phyloP scores from a whole-genome alignment of 2,329 filamentous ascomycete species.

The Reticulascus tulasneorum region DNA sequence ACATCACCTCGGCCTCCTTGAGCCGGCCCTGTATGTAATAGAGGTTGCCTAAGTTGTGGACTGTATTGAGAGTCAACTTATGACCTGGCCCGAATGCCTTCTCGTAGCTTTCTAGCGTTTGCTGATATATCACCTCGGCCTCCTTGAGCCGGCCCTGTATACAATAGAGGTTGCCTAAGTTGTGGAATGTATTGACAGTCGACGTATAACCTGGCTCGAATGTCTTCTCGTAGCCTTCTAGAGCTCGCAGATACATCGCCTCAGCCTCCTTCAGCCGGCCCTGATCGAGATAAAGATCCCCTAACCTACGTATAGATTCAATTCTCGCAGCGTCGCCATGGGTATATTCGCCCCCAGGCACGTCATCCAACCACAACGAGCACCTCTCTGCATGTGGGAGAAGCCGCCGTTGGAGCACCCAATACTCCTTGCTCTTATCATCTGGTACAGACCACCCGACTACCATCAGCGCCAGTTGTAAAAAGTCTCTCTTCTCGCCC shows the following conservation, averaged over 20 bases:
- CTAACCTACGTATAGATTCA: slow-evolving; percentile 2
- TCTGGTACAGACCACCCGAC: background rate
- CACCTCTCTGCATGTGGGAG: background rate
- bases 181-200: background rate
- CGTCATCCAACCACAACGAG: background rate
- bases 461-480: background rate
- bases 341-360: background rate
- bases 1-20: slow-evolving; percentile 57
- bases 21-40: slow-evolving; percentile 43
- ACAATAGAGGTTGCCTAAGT: background rate
- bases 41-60: background rate
- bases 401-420: background rate
- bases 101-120: too few relatives aligned
- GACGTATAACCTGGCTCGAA: background rate
- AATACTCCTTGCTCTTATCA: background rate
- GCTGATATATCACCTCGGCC: background rate
- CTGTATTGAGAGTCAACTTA: too few relatives aligned
- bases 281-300: background rate
- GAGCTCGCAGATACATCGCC: background rate
- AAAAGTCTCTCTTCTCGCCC: background rate
- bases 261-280: background rate
- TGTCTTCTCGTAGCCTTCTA: background rate
- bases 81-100: too few relatives aligned
- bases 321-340: background rate
- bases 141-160: background rate